phyloP scores from a whole-genome alignment of 2,329 filamentous ascomycete genomes.

The Daldinia sp. region DNA sequence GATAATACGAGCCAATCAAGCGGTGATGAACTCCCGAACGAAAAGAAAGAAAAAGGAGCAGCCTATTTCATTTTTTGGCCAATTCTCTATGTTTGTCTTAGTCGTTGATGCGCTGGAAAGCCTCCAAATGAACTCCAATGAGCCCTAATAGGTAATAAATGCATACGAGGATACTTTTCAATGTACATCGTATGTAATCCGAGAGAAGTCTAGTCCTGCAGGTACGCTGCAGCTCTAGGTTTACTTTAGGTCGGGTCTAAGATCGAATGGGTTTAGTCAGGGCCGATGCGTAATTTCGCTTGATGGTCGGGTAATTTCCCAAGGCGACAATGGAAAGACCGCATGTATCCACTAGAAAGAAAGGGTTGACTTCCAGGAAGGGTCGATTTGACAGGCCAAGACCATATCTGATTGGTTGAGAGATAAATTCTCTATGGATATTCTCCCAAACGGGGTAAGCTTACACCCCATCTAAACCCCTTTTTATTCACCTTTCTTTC shows the following conservation, averaged over 20 bases:
- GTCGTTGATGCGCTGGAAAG: conserved; percentile 24
- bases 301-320: conserved; percentile 43
- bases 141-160: conserved; percentile 4
- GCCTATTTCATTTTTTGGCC: conserved; percentile 11
- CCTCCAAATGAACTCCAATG: too few relatives aligned
- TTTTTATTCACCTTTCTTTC: conserved; percentile 26
- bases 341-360: conserved; percentile 22
- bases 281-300: conserved; percentile 43
- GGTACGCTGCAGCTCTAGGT: conserved; percentile 6
- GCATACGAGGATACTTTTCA: conserved; percentile 20
- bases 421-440: conserved; percentile 15
- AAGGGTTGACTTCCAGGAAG: conserved; percentile 24
- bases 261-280: conserved; percentile 33
- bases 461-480: conserved; percentile 5
- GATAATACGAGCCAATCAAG: conserved; percentile 34
- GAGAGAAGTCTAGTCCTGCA: conserved; percentile 3
- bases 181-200: conserved; percentile 12
- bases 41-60: conserved; percentile 24
- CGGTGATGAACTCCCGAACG: conserved; percentile 6
- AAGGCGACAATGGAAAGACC: conserved; percentile 30
- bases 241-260: conserved; percentile 11
- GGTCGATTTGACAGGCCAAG: conserved; percentile 15
- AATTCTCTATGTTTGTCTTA: conserved; percentile 16
- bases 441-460: conserved; percentile 28
- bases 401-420: conserved; percentile 13